These are phyloP conservation scores for Podila horticola DNA, from an alignment of 192 early-diverging fungal genomes.

Conservation along the genomic window DNA sequence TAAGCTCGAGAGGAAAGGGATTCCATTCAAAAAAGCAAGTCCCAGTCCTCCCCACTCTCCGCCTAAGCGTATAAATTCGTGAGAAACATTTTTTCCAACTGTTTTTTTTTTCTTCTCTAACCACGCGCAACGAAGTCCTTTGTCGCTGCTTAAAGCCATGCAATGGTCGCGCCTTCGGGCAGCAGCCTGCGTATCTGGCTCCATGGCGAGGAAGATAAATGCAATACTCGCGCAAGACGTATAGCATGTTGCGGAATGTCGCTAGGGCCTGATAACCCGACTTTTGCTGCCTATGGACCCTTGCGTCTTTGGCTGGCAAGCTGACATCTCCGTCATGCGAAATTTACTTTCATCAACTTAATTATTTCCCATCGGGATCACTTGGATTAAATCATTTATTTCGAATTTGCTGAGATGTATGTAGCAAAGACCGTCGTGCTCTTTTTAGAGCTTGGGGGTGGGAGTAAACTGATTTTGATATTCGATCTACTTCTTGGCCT, in stretches of 20 bases:
- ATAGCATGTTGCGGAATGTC: background rate
- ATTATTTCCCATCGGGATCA: background rate
- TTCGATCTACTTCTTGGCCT: conserved; percentile 19
- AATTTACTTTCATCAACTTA: background rate
- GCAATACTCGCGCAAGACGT: conserved; percentile 48
- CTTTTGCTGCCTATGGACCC: conserved; percentile 6
- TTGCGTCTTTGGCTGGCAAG: background rate
- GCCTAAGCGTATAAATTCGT: too few relatives aligned
- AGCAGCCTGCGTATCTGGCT: conserved; percentile 42
- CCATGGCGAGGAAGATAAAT: conserved; percentile 50
- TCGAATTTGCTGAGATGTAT: background rate
- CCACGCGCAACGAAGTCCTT: conserved; percentile 51
- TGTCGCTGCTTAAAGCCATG: conserved; percentile 36
- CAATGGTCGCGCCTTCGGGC: conserved; percentile 53
- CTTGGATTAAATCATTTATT: background rate
- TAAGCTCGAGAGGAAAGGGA: too few relatives aligned
- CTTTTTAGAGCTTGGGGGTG: background rate
- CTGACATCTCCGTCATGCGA: conserved; percentile 1
- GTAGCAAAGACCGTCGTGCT: background rate
- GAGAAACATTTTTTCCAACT: background rate
- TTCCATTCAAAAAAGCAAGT: too few relatives aligned
- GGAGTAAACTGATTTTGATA: background rate
- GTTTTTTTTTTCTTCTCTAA: conserved; percentile 10
- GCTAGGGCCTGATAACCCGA: background rate
- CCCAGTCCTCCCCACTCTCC: too few relatives aligned